Evolutionary conservation across 306 rosid species (phyloP), one percentile per base, ranked within the genome.

Genomic region (Ormosia semicastrata): DNA sequence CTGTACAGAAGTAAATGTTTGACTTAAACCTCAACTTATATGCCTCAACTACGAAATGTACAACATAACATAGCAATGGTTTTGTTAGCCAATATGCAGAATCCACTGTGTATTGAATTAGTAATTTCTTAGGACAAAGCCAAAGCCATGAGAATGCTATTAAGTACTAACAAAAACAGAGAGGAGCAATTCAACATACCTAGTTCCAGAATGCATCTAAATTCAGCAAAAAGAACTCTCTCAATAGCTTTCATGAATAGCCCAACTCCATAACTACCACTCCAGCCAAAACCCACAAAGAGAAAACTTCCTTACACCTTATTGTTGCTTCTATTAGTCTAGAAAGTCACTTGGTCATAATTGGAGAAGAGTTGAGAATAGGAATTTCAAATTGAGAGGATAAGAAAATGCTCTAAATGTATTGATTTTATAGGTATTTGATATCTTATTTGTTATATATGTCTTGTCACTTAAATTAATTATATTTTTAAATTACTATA

Each of bases 221-320:
- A 50, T 63, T 70, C 79, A 29, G 84, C 84, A n/a, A 81, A 40
- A 63, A 63, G 4, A 11, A 73, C 7, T 29, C 56, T 64, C 15
- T 80, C 57, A 7, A 47, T 10, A 24, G 32, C 6, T 49, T 41
- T 73, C 57, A 39, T 81, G 74, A 66, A 52, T 0, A 52, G 57
- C n/a, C 41, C 59, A 72, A 46, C 0, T n/a, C 6, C 70, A 62
- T 37, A 36, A 44, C 47, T 3, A 12, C 36, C 44, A 44, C 15
- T n/a, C 13, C 18, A 46, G 36, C 71, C 15, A 50, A 60, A 75
- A n/a, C 15, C 32, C 84, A 71, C 30, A 14, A 2, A 40, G 30
- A 73, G 40, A 63, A 50, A 81, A 64, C 60, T 10, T 72, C 67
- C 67, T 50, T 72, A n/a, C 44, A 50, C 73, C 79, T 62, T n/a